A percentile compares a stretch with the other conserved stretches of the same genome.
These are phyloP conservation scores for Sporothrix protearum DNA, from an alignment of 2,329 filamentous ascomycete genomes.

Conservation along the genomic window DNA sequence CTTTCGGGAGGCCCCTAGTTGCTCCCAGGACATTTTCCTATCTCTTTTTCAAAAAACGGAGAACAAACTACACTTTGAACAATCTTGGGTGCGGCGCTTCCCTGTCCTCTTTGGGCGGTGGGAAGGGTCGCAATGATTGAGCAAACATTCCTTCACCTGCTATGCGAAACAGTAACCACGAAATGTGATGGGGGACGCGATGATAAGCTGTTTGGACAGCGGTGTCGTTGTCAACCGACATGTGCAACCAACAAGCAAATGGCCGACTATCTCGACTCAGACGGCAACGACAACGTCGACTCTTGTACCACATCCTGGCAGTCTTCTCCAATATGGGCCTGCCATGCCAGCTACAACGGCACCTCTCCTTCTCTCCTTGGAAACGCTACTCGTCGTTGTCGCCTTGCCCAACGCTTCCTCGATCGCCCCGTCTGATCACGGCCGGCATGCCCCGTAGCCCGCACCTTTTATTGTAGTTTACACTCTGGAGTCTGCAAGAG, in stretches of 20 bases:
- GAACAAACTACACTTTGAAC: slow-evolving; percentile 41
- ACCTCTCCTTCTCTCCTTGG: neutral
- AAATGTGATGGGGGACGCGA: neutral
- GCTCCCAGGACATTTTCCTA: slow-evolving; percentile 44
- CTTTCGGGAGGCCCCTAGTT: slow-evolving; percentile 24
- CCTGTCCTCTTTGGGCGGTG: slow-evolving; percentile 37
- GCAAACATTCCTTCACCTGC: slow-evolving; percentile 40
- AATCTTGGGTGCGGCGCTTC: slow-evolving; percentile 52
- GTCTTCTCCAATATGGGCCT: neutral
- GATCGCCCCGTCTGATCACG: too few relatives aligned
- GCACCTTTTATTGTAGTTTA: neutral
- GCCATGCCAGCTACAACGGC: neutral
- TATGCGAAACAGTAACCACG: neutral
- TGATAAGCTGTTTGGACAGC: neutral
- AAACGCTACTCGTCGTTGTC: too few relatives aligned
- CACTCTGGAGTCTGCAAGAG: neutral
- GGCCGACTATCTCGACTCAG: neutral
- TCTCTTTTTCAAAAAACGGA: slow-evolving; percentile 46
- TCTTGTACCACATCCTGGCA: too few relatives aligned
- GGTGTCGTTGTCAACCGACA: neutral
- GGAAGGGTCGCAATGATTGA: slow-evolving; percentile 51
- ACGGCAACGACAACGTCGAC: neutral
- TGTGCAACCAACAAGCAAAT: neutral
- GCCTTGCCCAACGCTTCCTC: too few relatives aligned
- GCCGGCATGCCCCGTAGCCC: too few relatives aligned